Evolutionary conservation across 208 protist species (phyloP), one percentile per base, ranked within the genome.

Genomic region (Leishmania martiniquensis): DNA sequence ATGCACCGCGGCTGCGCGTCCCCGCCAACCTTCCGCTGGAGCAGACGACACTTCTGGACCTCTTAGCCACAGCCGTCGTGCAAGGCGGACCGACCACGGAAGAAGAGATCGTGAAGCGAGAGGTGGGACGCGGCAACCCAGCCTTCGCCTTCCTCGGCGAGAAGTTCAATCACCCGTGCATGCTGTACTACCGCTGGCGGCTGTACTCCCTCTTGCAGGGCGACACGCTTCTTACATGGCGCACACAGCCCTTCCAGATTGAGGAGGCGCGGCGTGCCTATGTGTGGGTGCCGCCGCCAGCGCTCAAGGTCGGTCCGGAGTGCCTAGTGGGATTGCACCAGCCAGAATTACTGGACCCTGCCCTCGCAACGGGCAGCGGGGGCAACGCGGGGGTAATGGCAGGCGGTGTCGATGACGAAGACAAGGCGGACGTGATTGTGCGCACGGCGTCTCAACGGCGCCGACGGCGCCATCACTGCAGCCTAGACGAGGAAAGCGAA

Each of bases 181-280:
- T 91, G 76, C 67, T 93, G 32, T 97, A 97, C 85, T 97, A 97
- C 85, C 91, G 93, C 74, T 97, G 93, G 91, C 83, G 91, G 13
- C 78, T 97, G 22, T 97, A 95, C 85, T 93, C 93, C 17, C 76
- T 95, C 25, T 80, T 97, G 51, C 91, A 97, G 73, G 91, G 91
- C 22, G 93, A 95, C 75, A 89, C 81, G 4, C 72, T 95, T 39
- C 45, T 88, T 4, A 55, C 75, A 37, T 97, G 93, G 91, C 88
- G 93, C 10, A 90, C 89, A 4, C 82, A 88, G 72, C 89, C 90
- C 32, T 97, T 92, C 75, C 89, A 94, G 81, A 87, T 97, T 20
- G 90, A 94, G 78, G 66, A 57, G 12, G 79, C 79, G 20, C 79
- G 79, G 32, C 88, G 82, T 25, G 89, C 90, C 34, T 90, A 90